Evolutionary conservation across 768 basidiomycete genomes (phyloP).

Genomic region (Tephrocybe sp.): DNA sequence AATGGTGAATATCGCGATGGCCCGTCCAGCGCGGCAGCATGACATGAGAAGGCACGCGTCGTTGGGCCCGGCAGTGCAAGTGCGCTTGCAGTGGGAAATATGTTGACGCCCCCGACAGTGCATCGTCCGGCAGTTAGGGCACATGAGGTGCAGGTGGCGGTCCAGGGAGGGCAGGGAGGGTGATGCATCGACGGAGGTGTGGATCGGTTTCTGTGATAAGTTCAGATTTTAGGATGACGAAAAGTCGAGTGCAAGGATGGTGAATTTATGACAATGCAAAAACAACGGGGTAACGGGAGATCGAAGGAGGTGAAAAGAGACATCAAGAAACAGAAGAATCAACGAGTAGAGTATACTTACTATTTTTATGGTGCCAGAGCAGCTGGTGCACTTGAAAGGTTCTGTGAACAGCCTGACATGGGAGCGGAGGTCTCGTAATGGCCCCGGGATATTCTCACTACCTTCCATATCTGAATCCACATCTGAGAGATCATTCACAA

Average conservation of each 20-base stretch:
- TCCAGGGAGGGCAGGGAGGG: not conserved
- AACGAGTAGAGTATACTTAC: conserved; percentile 5
- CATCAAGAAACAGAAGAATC: no score
- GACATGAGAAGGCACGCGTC: conserved; percentile 2
- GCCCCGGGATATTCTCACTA: not conserved
- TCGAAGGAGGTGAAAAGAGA: no score
- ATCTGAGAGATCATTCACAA: not conserved
- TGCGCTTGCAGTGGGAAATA: conserved; percentile 3
- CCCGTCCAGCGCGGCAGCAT: conserved; percentile 15
- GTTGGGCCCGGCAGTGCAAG: not conserved
- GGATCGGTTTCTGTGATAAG: conserved; percentile 6
- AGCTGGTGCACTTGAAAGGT: conserved; percentile 5
- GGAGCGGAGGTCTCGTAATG: conserved; percentile 3
- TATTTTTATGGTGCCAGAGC: not conserved
- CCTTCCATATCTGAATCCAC: not conserved
- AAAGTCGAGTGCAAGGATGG: not conserved
- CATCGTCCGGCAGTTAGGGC: conserved; percentile 6
- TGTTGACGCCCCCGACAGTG: conserved; percentile 16
- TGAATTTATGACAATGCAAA: no score
- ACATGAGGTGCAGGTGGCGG: conserved; percentile 10
- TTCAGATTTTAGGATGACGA: not conserved
- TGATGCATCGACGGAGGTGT: not conserved
- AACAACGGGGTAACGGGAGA: no score
- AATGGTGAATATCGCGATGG: conserved; percentile 14
- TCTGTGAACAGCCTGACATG: conserved; percentile 5